Evolutionary conservation across 1,139 yeast species (phyloP).

Genomic region (Diutina catenulata): DNA sequence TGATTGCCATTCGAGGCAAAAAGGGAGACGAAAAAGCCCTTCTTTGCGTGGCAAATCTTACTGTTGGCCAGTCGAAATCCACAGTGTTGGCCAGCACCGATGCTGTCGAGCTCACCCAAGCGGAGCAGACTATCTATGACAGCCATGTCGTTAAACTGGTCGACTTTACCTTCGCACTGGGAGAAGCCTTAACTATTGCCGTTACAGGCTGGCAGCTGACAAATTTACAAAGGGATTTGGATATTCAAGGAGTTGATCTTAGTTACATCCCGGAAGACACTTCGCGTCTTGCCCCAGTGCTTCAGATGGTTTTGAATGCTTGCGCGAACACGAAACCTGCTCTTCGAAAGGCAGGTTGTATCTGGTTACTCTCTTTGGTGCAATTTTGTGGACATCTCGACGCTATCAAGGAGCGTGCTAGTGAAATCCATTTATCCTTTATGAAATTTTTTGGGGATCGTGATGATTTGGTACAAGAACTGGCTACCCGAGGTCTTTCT

Average conservation of each 20-base stretch:
- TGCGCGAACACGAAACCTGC: constrained; percentile 63
- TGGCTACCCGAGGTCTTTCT: constrained; percentile 83
- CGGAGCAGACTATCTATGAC: constrained; percentile 39
- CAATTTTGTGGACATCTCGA: constrained; percentile 55
- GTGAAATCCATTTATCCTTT: constrained; percentile 58
- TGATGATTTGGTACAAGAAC: constrained; percentile 80
- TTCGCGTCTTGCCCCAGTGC: constrained; percentile 22
- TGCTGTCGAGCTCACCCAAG: constrained; percentile 14
- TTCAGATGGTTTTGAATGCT: constrained; percentile 37
- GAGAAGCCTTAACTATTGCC: constrained; percentile 69
- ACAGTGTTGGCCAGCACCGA: too few relatives aligned
- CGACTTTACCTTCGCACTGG: constrained; percentile 66
- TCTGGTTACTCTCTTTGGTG: constrained; percentile 74
- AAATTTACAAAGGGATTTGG: constrained; percentile 35
- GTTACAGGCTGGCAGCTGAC: constrained; percentile 72
- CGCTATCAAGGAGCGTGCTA: constrained; percentile 30
- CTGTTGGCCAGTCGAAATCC: too few relatives aligned
- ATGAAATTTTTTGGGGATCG: constrained; percentile 65
- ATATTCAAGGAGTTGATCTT: constrained; percentile 26
- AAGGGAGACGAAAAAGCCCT: not conserved
- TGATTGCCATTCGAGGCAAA: not conserved
- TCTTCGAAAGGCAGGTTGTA: constrained; percentile 63
- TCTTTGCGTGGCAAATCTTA: not conserved
- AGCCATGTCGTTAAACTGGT: constrained; percentile 58
- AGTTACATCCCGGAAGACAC: constrained; percentile 11